These are phyloP conservation scores for Amaranthus tricolor DNA, from an alignment of 179 eudicot species.

Conservation along the genomic window DNA sequence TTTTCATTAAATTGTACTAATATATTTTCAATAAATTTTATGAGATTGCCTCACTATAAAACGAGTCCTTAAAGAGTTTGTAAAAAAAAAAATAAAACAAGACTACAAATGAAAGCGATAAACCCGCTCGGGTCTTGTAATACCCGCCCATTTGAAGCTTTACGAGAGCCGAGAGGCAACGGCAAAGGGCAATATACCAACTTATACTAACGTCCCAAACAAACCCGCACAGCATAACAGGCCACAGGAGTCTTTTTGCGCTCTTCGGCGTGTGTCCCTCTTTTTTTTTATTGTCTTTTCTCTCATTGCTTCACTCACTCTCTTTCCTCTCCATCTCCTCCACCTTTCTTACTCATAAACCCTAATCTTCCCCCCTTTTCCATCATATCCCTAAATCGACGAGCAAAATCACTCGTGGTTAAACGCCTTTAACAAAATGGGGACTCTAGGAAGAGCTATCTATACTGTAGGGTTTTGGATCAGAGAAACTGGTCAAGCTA, in stretches of 20 bases:
- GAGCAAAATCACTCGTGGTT: background rate
- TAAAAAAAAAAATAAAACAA: too few relatives aligned
- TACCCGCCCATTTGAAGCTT: too few relatives aligned
- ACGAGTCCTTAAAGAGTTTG: too few relatives aligned
- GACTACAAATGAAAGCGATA: too few relatives aligned
- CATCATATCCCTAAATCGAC: constrained; percentile 11
- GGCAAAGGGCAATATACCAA: too few relatives aligned
- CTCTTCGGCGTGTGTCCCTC: background rate
- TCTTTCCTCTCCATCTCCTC: background rate
- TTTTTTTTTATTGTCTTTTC: background rate
- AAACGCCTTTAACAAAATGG: constrained; percentile 41
- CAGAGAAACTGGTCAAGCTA: constrained; percentile 95
- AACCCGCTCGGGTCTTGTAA: too few relatives aligned
- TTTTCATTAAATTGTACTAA: too few relatives aligned
- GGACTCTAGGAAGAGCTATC: constrained; percentile 69
- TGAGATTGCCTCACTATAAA: too few relatives aligned
- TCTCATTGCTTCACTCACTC: constrained; percentile 10
- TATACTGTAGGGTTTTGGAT: constrained; percentile 92
- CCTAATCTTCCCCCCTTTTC: constrained; percentile 20
- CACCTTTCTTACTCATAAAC: constrained; percentile 20
- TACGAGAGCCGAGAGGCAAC: too few relatives aligned
- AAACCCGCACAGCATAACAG: background rate
- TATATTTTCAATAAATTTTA: too few relatives aligned
- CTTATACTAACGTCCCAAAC: background rate
- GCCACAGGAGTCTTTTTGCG: background rate